Evolutionary conservation across 129 eudicot species (phyloP).

Genomic region (Helianthus annuus): HanXRQr2.0-SUNRISE NC_035444.2:147718245-147718744

Average conservation of each 20-base stretch:
- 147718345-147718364: constrained; percentile 17
- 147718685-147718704: constrained; percentile 5
- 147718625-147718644: background rate
- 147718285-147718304: constrained; percentile 7
- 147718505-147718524: constrained; percentile 31
- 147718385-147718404: constrained; percentile 29
- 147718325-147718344: constrained; percentile 15
- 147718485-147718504: constrained; percentile 34
- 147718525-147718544: constrained; percentile 24
- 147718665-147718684: constrained; percentile 16
- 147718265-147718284: constrained; percentile 12
- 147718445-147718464: constrained; percentile 34
- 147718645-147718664: constrained; percentile 2
- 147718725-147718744: background rate
- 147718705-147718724: background rate
- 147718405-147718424: constrained; percentile 23
- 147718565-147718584: constrained; percentile 15
- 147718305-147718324: constrained; percentile 7
- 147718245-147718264: constrained; percentile 6
- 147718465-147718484: constrained; percentile 35
- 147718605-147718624: background rate
- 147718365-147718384: constrained; percentile 31
- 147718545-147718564: constrained; percentile 19
- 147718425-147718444: constrained; percentile 32
- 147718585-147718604: constrained; percentile 4